Conservation (phyloP, 208 protist genomes). For the Crithidia acanthocephali region DNA sequence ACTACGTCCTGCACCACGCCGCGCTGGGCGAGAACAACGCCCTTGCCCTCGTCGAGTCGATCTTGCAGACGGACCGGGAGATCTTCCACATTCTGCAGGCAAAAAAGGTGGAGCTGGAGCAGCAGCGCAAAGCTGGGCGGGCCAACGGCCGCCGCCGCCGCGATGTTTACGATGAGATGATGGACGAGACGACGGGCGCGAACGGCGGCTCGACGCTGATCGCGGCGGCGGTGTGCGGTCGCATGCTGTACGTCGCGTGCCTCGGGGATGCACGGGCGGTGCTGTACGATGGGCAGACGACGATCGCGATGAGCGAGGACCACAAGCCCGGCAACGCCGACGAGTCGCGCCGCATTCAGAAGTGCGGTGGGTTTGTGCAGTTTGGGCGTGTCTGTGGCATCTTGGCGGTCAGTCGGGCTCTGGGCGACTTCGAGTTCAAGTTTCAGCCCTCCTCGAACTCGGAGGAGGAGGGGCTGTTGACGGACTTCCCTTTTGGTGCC, state of each 20-base stretch:
- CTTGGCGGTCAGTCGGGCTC: conserved; percentile 88
- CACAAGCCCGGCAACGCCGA: conserved; percentile 87
- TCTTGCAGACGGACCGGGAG: conserved; percentile 71
- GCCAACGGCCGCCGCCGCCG: conserved; percentile 19
- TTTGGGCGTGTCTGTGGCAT: conserved; percentile 93
- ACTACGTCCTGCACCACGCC: conserved; percentile 64
- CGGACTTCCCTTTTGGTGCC: conserved; percentile 27
- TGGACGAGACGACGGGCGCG: conserved; percentile 26
- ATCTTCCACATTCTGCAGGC: conserved; percentile 41
- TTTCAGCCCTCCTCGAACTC: conserved; percentile 38
- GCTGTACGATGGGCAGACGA: conserved; percentile 70
- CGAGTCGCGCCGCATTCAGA: conserved; percentile 77
- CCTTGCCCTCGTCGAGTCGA: conserved; percentile 71
- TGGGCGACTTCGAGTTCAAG: conserved; percentile 95
- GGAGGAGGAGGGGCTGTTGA: conserved; percentile 30
- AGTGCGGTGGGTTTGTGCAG: conserved; percentile 90
- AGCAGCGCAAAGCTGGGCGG: conserved; percentile 17
- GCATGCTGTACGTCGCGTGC: conserved; percentile 88
- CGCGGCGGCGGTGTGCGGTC: conserved; percentile 60
- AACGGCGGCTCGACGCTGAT: conserved; percentile 81
- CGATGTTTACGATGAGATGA: conserved; percentile 22
- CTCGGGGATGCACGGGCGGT: conserved; percentile 90
- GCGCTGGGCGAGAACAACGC: conserved; percentile 77
- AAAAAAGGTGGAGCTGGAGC: conserved; percentile 17
- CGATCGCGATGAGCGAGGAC: conserved; percentile 91